A percentile compares a stretch with the other conserved stretches of the same genome.
phyloP scores from a whole-genome alignment of 2,329 filamentous ascomycete species.

The Rhexocercosporidium sp. region DNA sequence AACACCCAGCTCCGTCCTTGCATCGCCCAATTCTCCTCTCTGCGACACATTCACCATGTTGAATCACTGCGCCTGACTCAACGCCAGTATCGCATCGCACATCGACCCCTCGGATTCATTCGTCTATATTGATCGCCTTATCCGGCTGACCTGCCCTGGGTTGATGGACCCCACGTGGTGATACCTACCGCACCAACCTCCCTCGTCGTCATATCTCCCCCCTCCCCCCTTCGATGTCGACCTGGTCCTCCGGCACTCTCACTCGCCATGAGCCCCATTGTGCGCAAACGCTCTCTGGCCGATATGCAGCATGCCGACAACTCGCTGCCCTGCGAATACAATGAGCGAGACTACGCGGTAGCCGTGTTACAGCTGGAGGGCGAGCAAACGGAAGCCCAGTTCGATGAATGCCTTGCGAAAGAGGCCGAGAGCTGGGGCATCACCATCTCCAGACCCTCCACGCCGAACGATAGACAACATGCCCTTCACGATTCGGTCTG shows the following conservation, averaged over 20 bases:
- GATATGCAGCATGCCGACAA: constrained; percentile 29
- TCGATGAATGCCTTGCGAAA: constrained; percentile 35
- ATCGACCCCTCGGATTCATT: background rate
- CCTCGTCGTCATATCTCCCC: background rate
- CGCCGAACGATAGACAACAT: constrained; percentile 22
- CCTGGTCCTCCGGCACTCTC: constrained; percentile 16
- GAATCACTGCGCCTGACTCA: background rate
- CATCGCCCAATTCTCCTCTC: background rate
- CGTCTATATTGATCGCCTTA: background rate
- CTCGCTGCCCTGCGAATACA: constrained; percentile 31
- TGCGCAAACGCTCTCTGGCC: constrained; percentile 32
- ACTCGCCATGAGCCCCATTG: constrained; percentile 31
- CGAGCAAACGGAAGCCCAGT: constrained; percentile 33
- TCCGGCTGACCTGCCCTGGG: background rate
- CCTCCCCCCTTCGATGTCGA: constrained; percentile 26
- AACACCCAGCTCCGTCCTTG: background rate
- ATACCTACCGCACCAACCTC: background rate
- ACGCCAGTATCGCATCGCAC: background rate
- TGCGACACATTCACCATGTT: background rate
- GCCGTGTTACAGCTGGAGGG: constrained; percentile 40
- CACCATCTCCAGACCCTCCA: constrained; percentile 29
- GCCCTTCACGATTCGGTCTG: constrained; percentile 28
- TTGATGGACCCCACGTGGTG: constrained; percentile 9
- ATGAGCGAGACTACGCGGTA: constrained; percentile 36
- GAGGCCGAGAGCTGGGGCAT: constrained; percentile 40